phyloP scores from a whole-genome alignment of 192 early-diverging fungal genomes.

The Pilobolus umbonatus region DNA sequence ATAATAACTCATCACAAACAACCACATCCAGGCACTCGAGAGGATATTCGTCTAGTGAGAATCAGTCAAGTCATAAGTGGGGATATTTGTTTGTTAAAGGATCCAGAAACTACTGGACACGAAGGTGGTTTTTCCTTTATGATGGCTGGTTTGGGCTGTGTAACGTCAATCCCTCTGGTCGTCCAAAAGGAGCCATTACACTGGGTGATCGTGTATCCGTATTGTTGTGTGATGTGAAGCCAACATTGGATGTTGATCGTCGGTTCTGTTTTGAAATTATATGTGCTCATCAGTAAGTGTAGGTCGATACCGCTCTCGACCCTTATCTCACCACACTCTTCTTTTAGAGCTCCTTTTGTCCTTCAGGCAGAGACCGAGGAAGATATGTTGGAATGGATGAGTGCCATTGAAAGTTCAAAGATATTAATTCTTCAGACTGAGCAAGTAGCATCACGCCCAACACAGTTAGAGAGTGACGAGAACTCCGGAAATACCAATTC shows the following conservation, averaged over 20 bases:
- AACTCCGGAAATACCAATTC: neutral
- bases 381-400: slow-evolving; percentile 63
- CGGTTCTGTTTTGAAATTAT: slow-evolving; percentile 70
- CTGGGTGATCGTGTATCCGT: slow-evolving; percentile 58
- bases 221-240: slow-evolving; percentile 54
- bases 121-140: slow-evolving; percentile 53
- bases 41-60: neutral
- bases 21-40: slow-evolving; percentile 5
- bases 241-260: slow-evolving; percentile 51
- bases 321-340: neutral
- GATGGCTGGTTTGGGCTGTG: slow-evolving; percentile 49
- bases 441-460: too few relatives aligned
- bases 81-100: slow-evolving; percentile 21
- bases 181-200: slow-evolving; percentile 15
- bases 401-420: slow-evolving; percentile 58
- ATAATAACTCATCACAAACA: neutral
- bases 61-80: slow-evolving; percentile 33
- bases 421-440: slow-evolving; percentile 25
- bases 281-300: slow-evolving; percentile 60
- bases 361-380: slow-evolving; percentile 66
- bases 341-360: slow-evolving; percentile 37
- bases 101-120: slow-evolving; percentile 37
- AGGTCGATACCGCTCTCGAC: neutral
- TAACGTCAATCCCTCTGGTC: slow-evolving; percentile 29
- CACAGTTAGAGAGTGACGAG: too few relatives aligned